A percentile compares a stretch with the other conserved stretches of the same genome.
Evolutionary conservation across 148 eudicot species (phyloP).

Genomic region (Rhododendron griersonianum): DNA sequence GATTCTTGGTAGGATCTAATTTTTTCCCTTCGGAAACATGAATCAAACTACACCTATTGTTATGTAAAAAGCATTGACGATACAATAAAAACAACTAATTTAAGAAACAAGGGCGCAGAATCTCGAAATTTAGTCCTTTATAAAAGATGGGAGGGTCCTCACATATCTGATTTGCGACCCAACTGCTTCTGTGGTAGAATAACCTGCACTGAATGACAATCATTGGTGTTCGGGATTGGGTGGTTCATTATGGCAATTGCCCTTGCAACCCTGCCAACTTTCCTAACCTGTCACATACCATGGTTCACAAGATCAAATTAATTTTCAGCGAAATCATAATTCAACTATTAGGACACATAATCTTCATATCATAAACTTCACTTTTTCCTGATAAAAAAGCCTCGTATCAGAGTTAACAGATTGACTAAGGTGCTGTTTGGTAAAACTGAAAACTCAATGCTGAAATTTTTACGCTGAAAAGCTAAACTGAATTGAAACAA

Average conservation of each 20-base stretch:
- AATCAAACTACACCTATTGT: not conserved
- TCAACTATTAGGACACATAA: not conserved
- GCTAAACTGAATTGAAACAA: no score
- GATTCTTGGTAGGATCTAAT: not conserved
- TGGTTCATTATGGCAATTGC: constrained; percentile 98
- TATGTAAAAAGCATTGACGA: not conserved
- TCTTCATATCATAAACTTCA: not conserved
- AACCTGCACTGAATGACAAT: constrained; percentile 87
- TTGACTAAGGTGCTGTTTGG: not conserved
- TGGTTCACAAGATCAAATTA: not conserved
- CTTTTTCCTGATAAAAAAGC: not conserved
- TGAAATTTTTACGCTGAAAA: no score
- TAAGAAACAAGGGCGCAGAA: not conserved
- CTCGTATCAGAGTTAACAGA: not conserved
- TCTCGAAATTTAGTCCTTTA: not conserved
- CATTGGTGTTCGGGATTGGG: constrained; percentile 84
- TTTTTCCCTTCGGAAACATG: not conserved
- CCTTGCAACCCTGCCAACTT: constrained; percentile 93
- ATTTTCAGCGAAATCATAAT: not conserved
- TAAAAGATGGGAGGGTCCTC: constrained; percentile 27
- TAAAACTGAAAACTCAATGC: no score
- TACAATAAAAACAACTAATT: not conserved
- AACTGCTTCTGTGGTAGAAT: constrained; percentile 96
- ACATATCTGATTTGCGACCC: constrained; percentile 94
- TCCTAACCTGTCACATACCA: constrained; percentile 57